Percentiles rank a stretch among this genome's conserved stretches.
phyloP scores from a whole-genome alignment of 106 monocot species.

The Platanthera zijinensis region DNA sequence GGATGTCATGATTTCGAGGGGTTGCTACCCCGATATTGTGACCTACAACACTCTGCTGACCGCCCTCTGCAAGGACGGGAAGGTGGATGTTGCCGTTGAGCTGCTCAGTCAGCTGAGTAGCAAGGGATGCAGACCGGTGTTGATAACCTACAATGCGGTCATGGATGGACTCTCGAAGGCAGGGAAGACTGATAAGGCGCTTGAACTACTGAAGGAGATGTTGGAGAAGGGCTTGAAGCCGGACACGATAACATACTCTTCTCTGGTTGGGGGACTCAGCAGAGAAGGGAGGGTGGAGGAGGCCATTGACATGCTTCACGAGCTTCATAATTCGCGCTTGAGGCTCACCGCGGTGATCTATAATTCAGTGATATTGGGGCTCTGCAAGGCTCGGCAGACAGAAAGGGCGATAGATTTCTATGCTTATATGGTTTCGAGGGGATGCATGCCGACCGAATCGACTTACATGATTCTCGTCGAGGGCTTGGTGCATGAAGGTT shows the following conservation, averaged over 20 bases:
- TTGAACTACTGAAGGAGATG: conserved; percentile 73
- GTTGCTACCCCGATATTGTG: conserved; percentile 78
- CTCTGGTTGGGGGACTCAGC: conserved; percentile 63
- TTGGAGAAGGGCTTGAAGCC: conserved; percentile 45
- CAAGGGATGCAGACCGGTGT: conserved; percentile 64
- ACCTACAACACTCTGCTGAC: conserved; percentile 81
- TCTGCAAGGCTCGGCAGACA: conserved; percentile 62
- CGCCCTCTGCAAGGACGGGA: conserved; percentile 72
- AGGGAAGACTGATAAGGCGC: conserved; percentile 41
- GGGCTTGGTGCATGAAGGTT: conserved; percentile 68
- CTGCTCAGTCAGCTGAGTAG: conserved; percentile 55
- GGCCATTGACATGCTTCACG: conserved; percentile 44
- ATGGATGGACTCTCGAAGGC: conserved; percentile 68
- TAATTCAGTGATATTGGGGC: conserved; percentile 57
- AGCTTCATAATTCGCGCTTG: conserved; percentile 44
- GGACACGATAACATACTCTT: conserved; percentile 74
- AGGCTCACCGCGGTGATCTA: conserved; percentile 49
- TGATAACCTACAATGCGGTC: conserved; percentile 73
- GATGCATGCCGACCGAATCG: conserved; percentile 74
- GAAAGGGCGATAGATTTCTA: conserved; percentile 69
- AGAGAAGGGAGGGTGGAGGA: conserved; percentile 67
- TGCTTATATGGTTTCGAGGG: conserved; percentile 57
- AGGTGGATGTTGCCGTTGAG: conserved; percentile 62
- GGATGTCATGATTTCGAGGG: conserved; percentile 65
- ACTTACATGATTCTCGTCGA: conserved; percentile 76